A percentile compares a stretch with the other conserved stretches of the same genome.
These are phyloP conservation scores for Cyclocybe cylindracea DNA, from an alignment of 768 basidiomycete genomes.

Conservation along the genomic window DNA sequence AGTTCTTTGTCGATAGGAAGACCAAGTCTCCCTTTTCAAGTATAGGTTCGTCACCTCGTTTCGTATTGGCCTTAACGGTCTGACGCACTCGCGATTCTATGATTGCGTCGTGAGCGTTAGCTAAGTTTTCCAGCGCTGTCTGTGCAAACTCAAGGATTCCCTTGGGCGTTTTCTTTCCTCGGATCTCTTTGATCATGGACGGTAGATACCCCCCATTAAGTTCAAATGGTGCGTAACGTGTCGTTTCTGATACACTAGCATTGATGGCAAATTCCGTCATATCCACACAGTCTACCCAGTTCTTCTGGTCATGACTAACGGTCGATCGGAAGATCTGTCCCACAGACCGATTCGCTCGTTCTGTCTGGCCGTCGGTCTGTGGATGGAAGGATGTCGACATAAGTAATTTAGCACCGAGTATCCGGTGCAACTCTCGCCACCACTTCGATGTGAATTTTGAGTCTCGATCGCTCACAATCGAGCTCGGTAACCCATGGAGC, in stretches of 20 bases:
- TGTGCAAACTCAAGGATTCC: not conserved
- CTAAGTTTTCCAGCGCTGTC: constrained; percentile 20
- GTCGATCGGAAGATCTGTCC: constrained; percentile 29
- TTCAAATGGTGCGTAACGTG: constrained; percentile 35
- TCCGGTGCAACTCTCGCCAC: constrained; percentile 19
- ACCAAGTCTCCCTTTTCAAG: not conserved
- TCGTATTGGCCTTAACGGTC: constrained; percentile 28
- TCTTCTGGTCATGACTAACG: constrained; percentile 25
- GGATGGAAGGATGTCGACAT: constrained; percentile 43
- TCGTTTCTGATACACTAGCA: constrained; percentile 23
- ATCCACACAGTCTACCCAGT: constrained; percentile 32
- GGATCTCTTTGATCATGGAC: constrained; percentile 18
- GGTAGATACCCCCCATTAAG: constrained; percentile 24
- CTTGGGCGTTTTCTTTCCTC: not conserved
- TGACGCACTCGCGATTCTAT: constrained; percentile 29
- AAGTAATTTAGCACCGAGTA: constrained; percentile 27
- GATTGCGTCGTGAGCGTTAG: constrained; percentile 34
- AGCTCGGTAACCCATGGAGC: constrained; percentile 28
- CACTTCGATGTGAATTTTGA: constrained; percentile 23
- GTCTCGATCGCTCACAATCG: constrained; percentile 32
- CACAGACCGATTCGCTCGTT: constrained; percentile 26
- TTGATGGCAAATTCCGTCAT: constrained; percentile 41
- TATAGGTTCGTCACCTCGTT: constrained; percentile 18
- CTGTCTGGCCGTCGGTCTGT: constrained; percentile 36
- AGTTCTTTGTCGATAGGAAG: not conserved